Evolutionary conservation across 306 rosid species (phyloP).

Genomic region (Quercus cerris): DNA sequence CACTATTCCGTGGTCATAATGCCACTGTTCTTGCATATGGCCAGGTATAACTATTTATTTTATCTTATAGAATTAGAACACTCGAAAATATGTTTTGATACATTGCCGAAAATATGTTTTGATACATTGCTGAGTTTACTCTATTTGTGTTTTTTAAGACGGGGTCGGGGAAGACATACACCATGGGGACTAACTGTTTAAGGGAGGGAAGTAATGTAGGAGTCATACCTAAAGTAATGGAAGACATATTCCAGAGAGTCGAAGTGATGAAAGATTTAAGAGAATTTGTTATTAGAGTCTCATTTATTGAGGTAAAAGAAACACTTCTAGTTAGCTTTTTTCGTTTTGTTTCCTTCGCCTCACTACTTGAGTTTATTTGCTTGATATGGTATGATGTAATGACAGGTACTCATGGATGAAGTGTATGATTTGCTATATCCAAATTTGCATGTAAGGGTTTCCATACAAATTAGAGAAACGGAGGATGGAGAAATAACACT

Average conservation of each 20-base stretch:
- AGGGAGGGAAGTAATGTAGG: not conserved
- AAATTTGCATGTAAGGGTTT: slow-evolving; percentile 45
- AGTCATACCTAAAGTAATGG: slow-evolving; percentile 75
- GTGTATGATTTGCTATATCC: slow-evolving; percentile 77
- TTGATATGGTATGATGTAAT: slow-evolving; percentile 1
- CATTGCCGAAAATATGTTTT: not conserved
- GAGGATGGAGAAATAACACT: slow-evolving; percentile 86
- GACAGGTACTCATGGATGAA: slow-evolving; percentile 85
- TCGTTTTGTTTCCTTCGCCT: not conserved
- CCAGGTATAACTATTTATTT: too few species aligned
- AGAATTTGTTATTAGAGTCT: slow-evolving; percentile 70
- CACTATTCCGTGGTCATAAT: too few species aligned
- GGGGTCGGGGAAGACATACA: too few species aligned
- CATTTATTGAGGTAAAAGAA: slow-evolving; percentile 76
- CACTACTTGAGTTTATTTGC: not conserved
- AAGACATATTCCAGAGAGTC: not conserved
- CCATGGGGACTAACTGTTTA: too few species aligned
- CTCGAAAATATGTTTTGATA: not conserved
- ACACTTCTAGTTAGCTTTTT: not conserved
- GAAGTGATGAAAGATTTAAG: slow-evolving; percentile 37
- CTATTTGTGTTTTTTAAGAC: slow-evolving; percentile 17
- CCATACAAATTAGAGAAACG: slow-evolving; percentile 78
- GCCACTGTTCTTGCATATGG: too few species aligned
- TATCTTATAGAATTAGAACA: not conserved
- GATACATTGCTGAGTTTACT: not conserved